These are phyloP conservation scores for Zygosaccharomyces pseudobailii DNA, from an alignment of 1,139 yeast genomes.

Conservation along the genomic window DNA sequence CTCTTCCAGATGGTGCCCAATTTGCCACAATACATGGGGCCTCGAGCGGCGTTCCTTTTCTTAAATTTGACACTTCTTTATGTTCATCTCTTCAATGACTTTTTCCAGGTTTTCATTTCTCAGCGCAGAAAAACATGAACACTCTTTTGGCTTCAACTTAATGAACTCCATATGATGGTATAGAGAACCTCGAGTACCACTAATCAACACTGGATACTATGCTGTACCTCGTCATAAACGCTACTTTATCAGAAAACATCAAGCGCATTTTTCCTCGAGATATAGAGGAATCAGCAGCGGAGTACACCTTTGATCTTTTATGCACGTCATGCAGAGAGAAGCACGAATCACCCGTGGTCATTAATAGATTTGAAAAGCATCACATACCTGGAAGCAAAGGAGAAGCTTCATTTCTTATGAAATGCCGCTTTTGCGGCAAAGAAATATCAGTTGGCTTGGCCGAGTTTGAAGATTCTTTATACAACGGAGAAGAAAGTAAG, in stretches of 20 bases:
- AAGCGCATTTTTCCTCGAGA: slow-evolving; percentile 47
- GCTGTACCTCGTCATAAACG: slow-evolving; percentile 28
- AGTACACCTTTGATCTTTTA: slow-evolving; percentile 64
- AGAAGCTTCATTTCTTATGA: slow-evolving; percentile 76
- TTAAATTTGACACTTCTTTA: neutral
- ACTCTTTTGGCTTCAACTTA: neutral
- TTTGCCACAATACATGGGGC: slow-evolving; percentile 8
- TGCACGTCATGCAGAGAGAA: slow-evolving; percentile 78
- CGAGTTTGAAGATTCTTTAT: slow-evolving; percentile 33
- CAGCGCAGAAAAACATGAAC: neutral
- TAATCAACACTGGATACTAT: slow-evolving; percentile 9
- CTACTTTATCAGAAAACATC: slow-evolving; percentile 30
- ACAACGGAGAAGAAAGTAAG: slow-evolving; percentile 29
- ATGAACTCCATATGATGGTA: too few species aligned
- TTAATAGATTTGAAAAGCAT: slow-evolving; percentile 54
- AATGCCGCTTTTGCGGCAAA: slow-evolving; percentile 46
- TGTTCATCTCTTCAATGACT: neutral
- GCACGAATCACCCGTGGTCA: slow-evolving; percentile 69
- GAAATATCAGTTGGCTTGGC: slow-evolving; percentile 28
- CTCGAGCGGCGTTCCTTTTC: neutral
- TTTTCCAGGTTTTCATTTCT: neutral
- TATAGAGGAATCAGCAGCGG: slow-evolving; percentile 56
- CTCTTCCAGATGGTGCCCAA: slow-evolving; percentile 6
- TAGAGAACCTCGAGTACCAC: too few species aligned
- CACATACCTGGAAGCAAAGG: slow-evolving; percentile 71